Evolutionary conservation across 2,329 filamentous ascomycete species (phyloP), one percentile per base, ranked within the genome.

Genomic region (Pseudogymnoascus sp.): DNA sequence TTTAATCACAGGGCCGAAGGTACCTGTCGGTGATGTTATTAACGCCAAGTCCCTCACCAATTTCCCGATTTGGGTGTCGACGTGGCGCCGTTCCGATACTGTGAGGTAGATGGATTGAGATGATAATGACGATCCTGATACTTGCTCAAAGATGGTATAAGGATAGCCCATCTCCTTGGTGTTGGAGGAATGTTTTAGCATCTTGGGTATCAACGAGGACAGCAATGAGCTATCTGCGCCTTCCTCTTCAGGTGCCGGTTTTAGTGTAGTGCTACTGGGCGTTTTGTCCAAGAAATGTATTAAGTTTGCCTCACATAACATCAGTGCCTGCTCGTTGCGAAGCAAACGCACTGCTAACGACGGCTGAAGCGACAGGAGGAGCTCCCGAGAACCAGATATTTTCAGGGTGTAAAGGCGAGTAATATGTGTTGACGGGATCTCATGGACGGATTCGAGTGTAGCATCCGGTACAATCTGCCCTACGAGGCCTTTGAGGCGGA

Each of bases 161-260:
- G 71, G 70, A 38, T 71, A 69, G 52, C 67, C 68, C 65, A 72
- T 67, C 61, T 71, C 71, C 59, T 65, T 65, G 14, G 66, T 68
- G 52, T 68, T 69, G 8, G 68, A 67, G 2, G 70, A 71, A 64
- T 72, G 70, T 61, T 70, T 71, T n/a, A 73, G 63, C 41, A 73
- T 41, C 63, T 67, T 72, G 8, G 71, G 71, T 33, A 68, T 62
- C 59, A 71, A 58, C 5, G 55, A 61, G 59, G 60, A 41, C 12
- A 69, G 29, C 21, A 45, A 39, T 16, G 45, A 16, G 35, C 19
- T 37, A n/a, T 38, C 21, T 35, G 33, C 21, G 35, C 59, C 12
- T 21, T 49, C 21, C 0, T 37, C 59, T 37, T n/a, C 60, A 35
- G 41, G 60, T 55, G 10, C 49, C 14, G 38, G 8, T 61, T 49